Evolutionary conservation across 331 rosid species (phyloP), one percentile per base, ranked within the genome.

Genomic region (Ulmus americana): DNA sequence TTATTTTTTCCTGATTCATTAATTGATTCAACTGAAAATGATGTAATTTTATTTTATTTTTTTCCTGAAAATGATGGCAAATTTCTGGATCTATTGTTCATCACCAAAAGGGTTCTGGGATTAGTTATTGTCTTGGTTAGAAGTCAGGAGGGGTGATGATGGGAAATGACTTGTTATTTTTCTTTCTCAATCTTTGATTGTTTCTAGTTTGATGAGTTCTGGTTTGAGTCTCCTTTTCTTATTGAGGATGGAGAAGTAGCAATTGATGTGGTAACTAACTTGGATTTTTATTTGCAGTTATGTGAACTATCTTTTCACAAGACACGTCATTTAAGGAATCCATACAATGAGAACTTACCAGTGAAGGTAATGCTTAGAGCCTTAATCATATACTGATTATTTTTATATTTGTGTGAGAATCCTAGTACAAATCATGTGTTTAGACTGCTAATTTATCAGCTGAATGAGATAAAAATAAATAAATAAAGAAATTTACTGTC

Each of bases 281-380:
- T 10, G 42, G 35, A 14, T 74, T 75, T 80, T 59, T 74, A 58
- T 70, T 13, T 81, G 96, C 91, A 94, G 99, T 79, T 94, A 74
- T 94, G 99, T 75, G 99, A 94, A 72, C 77, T 94, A 35, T 87
- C 99, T 70, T 94, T 94, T 77, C 97, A 94, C 84, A 94, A 94
- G 81, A 94, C 99, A 10, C 99, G 99, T 38, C 96, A 90, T 74
- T 79, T 94, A 75, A 85, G 96, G 88, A 94, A 94, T 71, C 99
- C 99, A 10, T 94, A 82, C 82, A 94, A 94, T 73, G 99, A 94
- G 79, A 94, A 94, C 83, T 82, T 94, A 77, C 99, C 99, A 20
- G 99, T 94, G 50, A 94, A 94, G 99, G 99, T 94, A 87, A 51
- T 60, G 52, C 69, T 74, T 71, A 63, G 49, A 39, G 39, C 80